Evolutionary conservation across 2,329 filamentous ascomycete genomes (phyloP).

Genomic region (Pseudocercospora ulei): DNA sequence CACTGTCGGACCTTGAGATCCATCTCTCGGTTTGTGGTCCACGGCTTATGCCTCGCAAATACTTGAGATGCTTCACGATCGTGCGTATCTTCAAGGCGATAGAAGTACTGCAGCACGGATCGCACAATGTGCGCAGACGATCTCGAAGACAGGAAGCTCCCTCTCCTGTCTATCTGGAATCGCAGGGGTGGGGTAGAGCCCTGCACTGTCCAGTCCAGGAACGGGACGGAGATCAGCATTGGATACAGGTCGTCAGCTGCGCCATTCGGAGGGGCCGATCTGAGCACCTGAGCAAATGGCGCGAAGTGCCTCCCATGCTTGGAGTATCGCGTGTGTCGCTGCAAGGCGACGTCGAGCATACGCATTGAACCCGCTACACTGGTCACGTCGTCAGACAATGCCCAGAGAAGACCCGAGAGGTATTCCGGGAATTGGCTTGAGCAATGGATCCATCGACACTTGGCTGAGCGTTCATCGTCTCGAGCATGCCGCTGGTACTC

Average conservation of each 20-base stretch:
- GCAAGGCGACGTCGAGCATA: constrained; percentile 34
- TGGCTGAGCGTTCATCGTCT: constrained; percentile 29
- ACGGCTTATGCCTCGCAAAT: constrained; percentile 39
- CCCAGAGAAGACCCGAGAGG: constrained; percentile 26
- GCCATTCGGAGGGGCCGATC: constrained; percentile 12
- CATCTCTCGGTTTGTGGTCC: constrained; percentile 37
- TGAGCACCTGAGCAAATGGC: constrained; percentile 36
- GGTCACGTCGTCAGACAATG: constrained; percentile 20
- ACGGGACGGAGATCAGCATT: constrained; percentile 38
- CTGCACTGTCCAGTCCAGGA: constrained; percentile 38
- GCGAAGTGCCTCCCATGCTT: constrained; percentile 40
- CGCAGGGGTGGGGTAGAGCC: constrained; percentile 35
- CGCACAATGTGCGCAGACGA: constrained; percentile 36
- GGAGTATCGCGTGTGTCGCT: constrained; percentile 38
- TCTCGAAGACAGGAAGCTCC: constrained; percentile 36
- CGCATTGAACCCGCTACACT: constrained; percentile 23
- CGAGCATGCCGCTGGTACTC: constrained; percentile 29
- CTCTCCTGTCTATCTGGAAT: constrained; percentile 38
- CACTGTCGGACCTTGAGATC: constrained; percentile 39
- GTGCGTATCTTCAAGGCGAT: constrained; percentile 38
- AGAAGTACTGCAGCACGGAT: constrained; percentile 39
- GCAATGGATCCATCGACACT: constrained; percentile 39
- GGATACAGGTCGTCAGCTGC: constrained; percentile 25
- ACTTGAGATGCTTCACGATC: constrained; percentile 38
- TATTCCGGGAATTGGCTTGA: constrained; percentile 39